A percentile compares a stretch with the other conserved stretches of the same genome.
Conservation (phyloP, 2,329 filamentous ascomycete genomes). For the Verticillium klebahnii region DNA sequence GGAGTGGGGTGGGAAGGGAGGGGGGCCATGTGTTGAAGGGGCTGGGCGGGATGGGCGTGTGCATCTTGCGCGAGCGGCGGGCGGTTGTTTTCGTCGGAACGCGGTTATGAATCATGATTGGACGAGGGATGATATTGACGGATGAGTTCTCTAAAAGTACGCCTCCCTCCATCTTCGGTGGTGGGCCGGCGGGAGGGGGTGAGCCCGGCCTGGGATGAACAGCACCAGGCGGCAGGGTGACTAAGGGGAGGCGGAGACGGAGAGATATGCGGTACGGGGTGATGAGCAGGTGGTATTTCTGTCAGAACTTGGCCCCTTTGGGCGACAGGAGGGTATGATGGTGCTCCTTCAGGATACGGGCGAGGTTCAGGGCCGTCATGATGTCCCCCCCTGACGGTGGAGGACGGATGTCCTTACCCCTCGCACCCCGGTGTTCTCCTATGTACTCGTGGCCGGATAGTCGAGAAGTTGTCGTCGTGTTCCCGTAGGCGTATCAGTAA, state of each 20-base stretch:
- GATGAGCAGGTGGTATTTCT: neutral
- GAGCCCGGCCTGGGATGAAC: neutral
- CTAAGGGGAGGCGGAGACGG: neutral
- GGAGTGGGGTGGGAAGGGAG: neutral
- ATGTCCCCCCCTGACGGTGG: neutral
- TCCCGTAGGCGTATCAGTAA: neutral
- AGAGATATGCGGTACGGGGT: neutral
- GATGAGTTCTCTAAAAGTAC: constrained; percentile 37
- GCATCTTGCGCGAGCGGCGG: neutral
- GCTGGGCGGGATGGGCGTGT: constrained; percentile 2
- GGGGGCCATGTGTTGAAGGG: constrained; percentile 16
- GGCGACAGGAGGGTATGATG: constrained; percentile 16
- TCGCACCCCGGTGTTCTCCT: neutral
- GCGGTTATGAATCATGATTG: constrained; percentile 51
- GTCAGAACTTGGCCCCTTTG: constrained; percentile 25
- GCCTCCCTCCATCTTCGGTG: constrained; percentile 28
- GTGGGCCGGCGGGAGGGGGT: constrained; percentile 1
- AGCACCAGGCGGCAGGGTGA: constrained; percentile 1
- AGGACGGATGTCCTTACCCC: neutral
- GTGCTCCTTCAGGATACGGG: constrained; percentile 25
- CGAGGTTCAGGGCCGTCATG: neutral
- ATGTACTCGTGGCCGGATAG: neutral
- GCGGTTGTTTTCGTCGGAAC: constrained; percentile 13
- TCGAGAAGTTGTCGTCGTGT: neutral
- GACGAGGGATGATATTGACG: constrained; percentile 29